phyloP scores from a whole-genome alignment of 139 green algal species.

The Chlorella sp. region DNA sequence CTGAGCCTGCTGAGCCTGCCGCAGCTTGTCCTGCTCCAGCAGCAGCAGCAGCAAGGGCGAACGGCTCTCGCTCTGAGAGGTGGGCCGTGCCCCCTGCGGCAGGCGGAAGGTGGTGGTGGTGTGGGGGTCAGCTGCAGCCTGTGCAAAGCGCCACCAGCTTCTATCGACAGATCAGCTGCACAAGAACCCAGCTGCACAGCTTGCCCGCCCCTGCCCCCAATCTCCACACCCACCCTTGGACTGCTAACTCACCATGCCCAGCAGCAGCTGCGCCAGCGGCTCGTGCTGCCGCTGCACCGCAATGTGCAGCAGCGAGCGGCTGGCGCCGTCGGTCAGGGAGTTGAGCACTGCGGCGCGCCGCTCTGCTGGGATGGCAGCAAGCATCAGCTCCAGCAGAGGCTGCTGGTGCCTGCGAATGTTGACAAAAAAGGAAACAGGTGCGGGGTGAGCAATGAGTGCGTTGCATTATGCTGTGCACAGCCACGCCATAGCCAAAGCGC shows the following conservation, averaged over 20 bases:
- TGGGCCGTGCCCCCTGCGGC: slow-evolving; percentile 15
- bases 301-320: slow-evolving; percentile 26
- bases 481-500: no score
- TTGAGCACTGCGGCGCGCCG: background rate
- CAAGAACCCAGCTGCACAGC: no score
- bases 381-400: slow-evolving; percentile 9
- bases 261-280: slow-evolving; percentile 10
- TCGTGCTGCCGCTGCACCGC: background rate
- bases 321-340: background rate
- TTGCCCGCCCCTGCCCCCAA: no score
- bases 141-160: no score
- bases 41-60: slow-evolving; percentile 28
- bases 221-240: no score
- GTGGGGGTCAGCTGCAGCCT: no score
- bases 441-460: no score
- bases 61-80: slow-evolving; percentile 18
- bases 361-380: background rate
- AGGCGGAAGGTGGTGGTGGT: no score
- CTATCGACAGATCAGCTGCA: no score
- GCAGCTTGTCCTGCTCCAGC: background rate
- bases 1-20: background rate
- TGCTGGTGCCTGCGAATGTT: background rate
- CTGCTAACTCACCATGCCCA: slow-evolving; percentile 11
- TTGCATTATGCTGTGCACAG: no score
- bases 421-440: no score